Conservation (phyloP, 1,284 basidiomycete genomes). For the Ganoderma sp. region DNA sequence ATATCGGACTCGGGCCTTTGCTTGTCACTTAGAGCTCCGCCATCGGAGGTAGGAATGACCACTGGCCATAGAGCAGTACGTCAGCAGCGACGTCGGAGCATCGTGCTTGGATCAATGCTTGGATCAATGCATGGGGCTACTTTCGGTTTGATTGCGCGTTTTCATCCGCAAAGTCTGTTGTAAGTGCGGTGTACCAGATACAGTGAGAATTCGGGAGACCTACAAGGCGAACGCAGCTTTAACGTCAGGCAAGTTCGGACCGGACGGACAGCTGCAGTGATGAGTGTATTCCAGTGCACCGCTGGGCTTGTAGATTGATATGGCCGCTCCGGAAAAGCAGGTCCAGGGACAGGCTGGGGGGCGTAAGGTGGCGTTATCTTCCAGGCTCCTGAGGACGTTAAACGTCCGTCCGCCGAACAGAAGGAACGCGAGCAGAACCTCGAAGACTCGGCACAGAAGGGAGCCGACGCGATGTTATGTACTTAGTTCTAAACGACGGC, state of each 20-base stretch:
- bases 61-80: conserved; percentile 9
- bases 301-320: too few species aligned
- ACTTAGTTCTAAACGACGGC: conserved; percentile 56
- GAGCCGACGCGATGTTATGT: conserved; percentile 54
- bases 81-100: conserved; percentile 66
- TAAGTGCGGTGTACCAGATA: conserved; percentile 67
- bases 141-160: conserved; percentile 78
- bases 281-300: conserved; percentile 51
- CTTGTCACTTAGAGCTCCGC: conserved; percentile 1
- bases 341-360: conserved; percentile 71
- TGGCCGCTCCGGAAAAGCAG: conserved; percentile 58
- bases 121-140: conserved; percentile 65
- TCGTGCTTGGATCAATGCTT: conserved; percentile 61
- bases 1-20: conserved; percentile 72
- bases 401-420: neutral
- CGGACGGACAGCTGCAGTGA: too few species aligned
- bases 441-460: conserved; percentile 77
- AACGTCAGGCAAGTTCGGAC: too few species aligned
- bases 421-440: conserved; percentile 64
- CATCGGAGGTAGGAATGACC: neutral
- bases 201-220: conserved; percentile 85
- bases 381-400: conserved; percentile 41
- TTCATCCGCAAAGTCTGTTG: conserved; percentile 85
- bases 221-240: conserved; percentile 36
- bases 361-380: conserved; percentile 80